These are phyloP conservation scores for Rhodamnia argentea DNA, from an alignment of 345 rosid genomes.

Conservation along the genomic window DNA sequence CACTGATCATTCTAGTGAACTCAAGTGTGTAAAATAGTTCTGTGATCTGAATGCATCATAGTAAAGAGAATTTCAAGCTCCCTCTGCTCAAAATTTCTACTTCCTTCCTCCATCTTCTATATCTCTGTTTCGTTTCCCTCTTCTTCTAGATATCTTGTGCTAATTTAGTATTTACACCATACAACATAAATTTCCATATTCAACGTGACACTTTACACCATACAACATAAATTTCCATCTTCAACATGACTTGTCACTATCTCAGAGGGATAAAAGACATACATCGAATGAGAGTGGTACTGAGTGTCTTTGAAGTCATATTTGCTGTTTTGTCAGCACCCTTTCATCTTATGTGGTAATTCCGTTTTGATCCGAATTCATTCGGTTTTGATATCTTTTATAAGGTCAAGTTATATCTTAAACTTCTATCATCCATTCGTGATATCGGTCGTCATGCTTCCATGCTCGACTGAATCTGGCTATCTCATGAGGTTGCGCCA, in stretches of 20 bases:
- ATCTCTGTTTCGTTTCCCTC: not conserved
- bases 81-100: not conserved
- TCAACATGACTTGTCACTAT: not conserved
- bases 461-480: not conserved
- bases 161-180: not conserved
- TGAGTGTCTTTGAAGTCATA: not conserved
- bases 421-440: not conserved
- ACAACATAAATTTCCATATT: not conserved
- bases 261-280: not conserved
- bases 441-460: not conserved
- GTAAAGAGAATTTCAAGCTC: not conserved
- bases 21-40: not conserved
- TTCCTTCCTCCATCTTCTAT: not conserved
- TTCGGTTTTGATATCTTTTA: not conserved
- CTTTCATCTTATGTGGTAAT: not conserved
- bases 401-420: not conserved
- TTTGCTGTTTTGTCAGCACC: not conserved
- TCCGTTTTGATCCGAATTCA: not conserved
- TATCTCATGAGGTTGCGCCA: not conserved
- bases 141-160: not conserved
- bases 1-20: not conserved
- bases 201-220: not conserved
- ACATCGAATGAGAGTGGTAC: not conserved
- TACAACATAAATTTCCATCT: not conserved
- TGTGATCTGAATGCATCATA: not conserved